Evolutionary conservation across 495 filamentous ascomycete genomes (phyloP).

Genomic region (Xylaria venustula): DNA sequence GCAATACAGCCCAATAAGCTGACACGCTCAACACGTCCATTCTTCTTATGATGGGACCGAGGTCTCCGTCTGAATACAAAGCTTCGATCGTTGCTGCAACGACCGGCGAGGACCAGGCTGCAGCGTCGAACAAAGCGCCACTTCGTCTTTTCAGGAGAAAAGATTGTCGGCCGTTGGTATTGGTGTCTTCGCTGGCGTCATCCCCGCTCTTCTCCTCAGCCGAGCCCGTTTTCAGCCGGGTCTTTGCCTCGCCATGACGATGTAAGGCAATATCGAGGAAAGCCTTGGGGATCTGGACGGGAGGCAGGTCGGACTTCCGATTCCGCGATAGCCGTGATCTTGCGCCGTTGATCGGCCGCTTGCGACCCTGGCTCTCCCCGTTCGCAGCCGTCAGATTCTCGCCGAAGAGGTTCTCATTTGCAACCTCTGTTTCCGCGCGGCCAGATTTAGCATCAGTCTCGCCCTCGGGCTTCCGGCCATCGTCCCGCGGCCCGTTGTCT

Average conservation of each 20-base stretch:
- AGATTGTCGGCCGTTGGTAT: neutral
- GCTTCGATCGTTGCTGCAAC: conserved; percentile 1
- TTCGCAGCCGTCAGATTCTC: conserved; percentile 15
- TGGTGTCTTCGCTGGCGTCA: neutral
- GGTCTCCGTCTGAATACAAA: conserved; percentile 1
- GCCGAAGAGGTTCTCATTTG: conserved; percentile 18
- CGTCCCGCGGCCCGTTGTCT: too few species aligned
- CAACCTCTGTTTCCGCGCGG: neutral
- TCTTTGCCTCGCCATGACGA: conserved; percentile 12
- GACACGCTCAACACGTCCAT: conserved; percentile 15
- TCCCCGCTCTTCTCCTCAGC: neutral
- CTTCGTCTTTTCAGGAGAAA: neutral
- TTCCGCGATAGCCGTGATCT: conserved; percentile 36
- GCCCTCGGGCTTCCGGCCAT: conserved; percentile 24
- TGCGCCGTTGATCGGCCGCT: conserved; percentile 22
- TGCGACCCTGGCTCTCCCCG: conserved; percentile 20
- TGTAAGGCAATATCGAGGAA: conserved; percentile 40
- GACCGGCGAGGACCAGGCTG: conserved; percentile 9
- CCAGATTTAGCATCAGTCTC: neutral
- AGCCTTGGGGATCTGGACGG: conserved; percentile 41
- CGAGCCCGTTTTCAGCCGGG: conserved; percentile 5
- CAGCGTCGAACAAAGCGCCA: conserved; percentile 7
- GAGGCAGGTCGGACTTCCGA: conserved; percentile 41
- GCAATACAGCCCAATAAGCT: conserved; percentile 15
- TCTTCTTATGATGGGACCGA: conserved; percentile 5